These are phyloP conservation scores for Hylodesmum podocarpum DNA, from an alignment of 306 rosid species.

Conservation along the genomic window DNA sequence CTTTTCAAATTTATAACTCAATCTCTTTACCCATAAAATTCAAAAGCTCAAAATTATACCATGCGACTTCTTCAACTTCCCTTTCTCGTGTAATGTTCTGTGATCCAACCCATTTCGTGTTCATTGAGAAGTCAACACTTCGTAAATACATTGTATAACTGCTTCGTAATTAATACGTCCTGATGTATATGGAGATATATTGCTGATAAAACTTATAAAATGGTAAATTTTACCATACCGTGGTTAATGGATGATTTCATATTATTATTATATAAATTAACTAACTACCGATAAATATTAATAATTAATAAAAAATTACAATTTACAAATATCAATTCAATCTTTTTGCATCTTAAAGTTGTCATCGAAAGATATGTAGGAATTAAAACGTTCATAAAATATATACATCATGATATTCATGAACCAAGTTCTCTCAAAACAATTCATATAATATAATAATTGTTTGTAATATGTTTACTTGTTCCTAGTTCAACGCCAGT, in stretches of 20 bases:
- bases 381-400: background rate
- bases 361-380: too few species aligned
- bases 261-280: too few species aligned
- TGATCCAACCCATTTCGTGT: background rate
- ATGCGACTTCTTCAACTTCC: background rate
- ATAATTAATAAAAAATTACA: background rate
- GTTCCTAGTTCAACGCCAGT: background rate
- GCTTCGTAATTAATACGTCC: too few species aligned
- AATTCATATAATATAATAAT: slow-evolving; percentile 7
- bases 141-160: too few species aligned
- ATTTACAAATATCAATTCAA: background rate
- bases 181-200: too few species aligned
- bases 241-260: too few species aligned
- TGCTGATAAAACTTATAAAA: too few species aligned
- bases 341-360: background rate
- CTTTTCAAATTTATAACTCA: too few species aligned
- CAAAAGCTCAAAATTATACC: too few species aligned
- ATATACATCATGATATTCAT: background rate
- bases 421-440: background rate
- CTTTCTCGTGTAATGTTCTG: background rate
- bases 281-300: too few species aligned
- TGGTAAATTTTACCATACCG: too few species aligned
- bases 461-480: background rate
- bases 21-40: too few species aligned
- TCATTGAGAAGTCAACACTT: background rate